These are phyloP conservation scores for Acanthamoeba healyi DNA, from an alignment of 208 protist genomes.

Conservation along the genomic window DNA sequence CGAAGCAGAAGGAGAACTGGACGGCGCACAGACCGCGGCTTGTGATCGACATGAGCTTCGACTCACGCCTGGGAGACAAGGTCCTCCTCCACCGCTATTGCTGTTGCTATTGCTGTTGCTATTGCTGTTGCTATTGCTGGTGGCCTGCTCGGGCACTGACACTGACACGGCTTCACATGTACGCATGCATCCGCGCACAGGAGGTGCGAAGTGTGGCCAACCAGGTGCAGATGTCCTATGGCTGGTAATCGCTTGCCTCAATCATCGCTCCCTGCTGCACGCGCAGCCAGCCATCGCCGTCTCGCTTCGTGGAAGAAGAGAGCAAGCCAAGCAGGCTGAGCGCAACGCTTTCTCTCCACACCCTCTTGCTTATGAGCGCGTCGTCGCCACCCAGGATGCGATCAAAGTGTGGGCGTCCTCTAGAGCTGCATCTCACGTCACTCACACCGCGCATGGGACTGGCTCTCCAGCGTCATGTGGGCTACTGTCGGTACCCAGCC, in stretches of 20 bases:
- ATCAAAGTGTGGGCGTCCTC: background rate
- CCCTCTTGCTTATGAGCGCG: too few species aligned
- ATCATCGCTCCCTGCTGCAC: background rate
- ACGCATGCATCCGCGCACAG: background rate
- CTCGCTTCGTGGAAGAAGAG: background rate
- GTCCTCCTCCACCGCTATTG: background rate
- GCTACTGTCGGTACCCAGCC: conserved; percentile 29
- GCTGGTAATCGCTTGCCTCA: conserved; percentile 9
- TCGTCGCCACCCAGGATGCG: background rate
- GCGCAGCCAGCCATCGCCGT: too few species aligned
- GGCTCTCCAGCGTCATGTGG: conserved; percentile 27
- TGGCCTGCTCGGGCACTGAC: background rate
- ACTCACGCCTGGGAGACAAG: conserved; percentile 21
- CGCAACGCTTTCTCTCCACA: background rate
- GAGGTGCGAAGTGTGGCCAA: conserved; percentile 68
- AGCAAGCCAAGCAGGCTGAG: background rate
- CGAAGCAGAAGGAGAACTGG: background rate
- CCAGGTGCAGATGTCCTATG: conserved; percentile 60
- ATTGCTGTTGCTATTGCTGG: background rate
- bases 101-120: background rate
- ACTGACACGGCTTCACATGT: background rate
- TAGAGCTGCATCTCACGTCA: conserved; percentile 60
- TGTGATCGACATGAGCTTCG: conserved; percentile 57
- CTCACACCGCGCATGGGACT: background rate
- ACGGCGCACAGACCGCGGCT: background rate